These are phyloP conservation scores for Fusarium sp. DNA, from an alignment of 2,329 filamentous ascomycete species.

Conservation along the genomic window DNA sequence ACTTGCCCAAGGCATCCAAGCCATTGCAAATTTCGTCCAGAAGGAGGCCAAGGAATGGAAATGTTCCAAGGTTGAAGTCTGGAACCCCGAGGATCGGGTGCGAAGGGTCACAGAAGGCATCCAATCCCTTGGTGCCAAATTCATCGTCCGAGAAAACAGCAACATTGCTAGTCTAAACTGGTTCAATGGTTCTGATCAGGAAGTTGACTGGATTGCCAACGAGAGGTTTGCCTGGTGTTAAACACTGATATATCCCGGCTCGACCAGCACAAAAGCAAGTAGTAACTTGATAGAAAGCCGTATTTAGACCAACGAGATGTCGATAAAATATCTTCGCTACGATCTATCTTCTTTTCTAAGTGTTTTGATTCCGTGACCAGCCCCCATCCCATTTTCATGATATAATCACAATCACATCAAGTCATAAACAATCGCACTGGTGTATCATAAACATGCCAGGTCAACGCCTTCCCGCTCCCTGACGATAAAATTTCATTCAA, in stretches of 20 bases:
- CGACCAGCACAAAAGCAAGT: background rate
- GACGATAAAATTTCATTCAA: slow-evolving; percentile 26
- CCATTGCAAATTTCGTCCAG: slow-evolving; percentile 72
- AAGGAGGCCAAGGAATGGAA: slow-evolving; percentile 75
- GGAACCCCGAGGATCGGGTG: slow-evolving; percentile 76
- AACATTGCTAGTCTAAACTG: slow-evolving; percentile 78
- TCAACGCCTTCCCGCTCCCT: slow-evolving; percentile 41
- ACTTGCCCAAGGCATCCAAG: slow-evolving; percentile 63
- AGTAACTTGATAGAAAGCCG: background rate
- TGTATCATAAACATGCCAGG: slow-evolving; percentile 44
- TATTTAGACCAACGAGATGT: slow-evolving; percentile 24
- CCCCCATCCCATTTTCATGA: slow-evolving; percentile 35
- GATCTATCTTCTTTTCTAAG: slow-evolving; percentile 37
- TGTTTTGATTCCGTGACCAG: slow-evolving; percentile 25
- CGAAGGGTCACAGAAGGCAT: slow-evolving; percentile 54
- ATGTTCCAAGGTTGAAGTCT: slow-evolving; percentile 76
- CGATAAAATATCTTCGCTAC: slow-evolving; percentile 24
- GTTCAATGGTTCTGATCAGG: slow-evolving; percentile 65
- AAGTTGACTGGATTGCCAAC: slow-evolving; percentile 76
- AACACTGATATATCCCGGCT: background rate
- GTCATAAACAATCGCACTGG: slow-evolving; percentile 41
- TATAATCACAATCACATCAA: slow-evolving; percentile 41
- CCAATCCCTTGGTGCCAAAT: slow-evolving; percentile 57
- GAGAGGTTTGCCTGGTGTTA: slow-evolving; percentile 84
- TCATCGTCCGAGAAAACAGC: slow-evolving; percentile 66